Evolutionary conservation across 208 protist species (phyloP), one percentile per base, ranked within the genome.

Genomic region (Tritrichomonas musculus): DNA sequence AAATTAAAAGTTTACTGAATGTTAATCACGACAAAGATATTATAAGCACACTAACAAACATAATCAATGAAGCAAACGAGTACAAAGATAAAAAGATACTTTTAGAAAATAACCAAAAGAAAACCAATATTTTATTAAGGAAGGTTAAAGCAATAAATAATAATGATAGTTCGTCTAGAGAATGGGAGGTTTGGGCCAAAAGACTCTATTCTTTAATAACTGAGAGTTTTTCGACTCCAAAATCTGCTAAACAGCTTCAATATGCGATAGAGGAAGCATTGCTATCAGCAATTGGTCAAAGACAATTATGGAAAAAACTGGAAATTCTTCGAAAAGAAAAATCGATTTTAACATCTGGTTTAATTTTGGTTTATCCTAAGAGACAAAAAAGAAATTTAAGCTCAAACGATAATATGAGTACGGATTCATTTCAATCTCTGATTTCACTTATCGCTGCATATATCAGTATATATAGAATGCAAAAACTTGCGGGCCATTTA

Each of bases 141-240:
- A 88, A 88, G 30, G 30, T 14, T 20, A 44, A n/a, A 11, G 5
- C 57, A 13, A 33, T 39, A 88, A n/a, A 55, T 60, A 33, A 53
- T 1, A 53, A 88, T 20, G 77, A 44, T 22, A 47, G 57, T 3
- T 11, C 20, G 5, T 57, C 47, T 17, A 53, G 57, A 5, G 47
- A 88, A 57, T 88, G 77, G 77, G 77, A 88, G 39, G 47, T 44
- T 39, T 88, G 77, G 77, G 77, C 77, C 0, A 88, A 88, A 57
- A 53, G 77, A 88, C 2, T 88, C 39, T 47, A 88, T 39, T 44
- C 44, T 25, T 39, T 88, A 20, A 88, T 88, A n/a, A 53, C 77
- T 27, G 77, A 88, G 33, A 53, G 41, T 9, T 88, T 88, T 57
- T 88, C 77, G 8, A 36, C 44, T 14, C 22, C 47, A 2, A 88